Percentiles rank a stretch among this genome's conserved stretches.
phyloP scores from a whole-genome alignment of 805 yeast species.

The Metschnikowia lochheadii region DNA sequence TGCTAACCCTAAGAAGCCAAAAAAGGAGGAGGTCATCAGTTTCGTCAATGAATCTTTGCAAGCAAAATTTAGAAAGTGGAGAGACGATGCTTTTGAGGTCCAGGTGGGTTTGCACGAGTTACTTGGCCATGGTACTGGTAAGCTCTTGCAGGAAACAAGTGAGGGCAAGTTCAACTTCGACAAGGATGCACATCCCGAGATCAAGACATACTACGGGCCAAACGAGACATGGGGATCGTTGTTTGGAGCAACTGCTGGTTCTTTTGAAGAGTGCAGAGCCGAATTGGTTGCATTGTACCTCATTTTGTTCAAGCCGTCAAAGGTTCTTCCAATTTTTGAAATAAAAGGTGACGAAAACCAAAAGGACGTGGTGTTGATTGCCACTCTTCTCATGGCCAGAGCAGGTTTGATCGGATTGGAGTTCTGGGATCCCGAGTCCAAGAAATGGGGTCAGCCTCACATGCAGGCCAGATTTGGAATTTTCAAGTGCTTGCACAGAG shows the following conservation, averaged over 20 bases:
- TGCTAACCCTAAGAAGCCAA: constrained; percentile 60
- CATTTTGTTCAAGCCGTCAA: constrained; percentile 55
- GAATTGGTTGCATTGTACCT: constrained; percentile 84
- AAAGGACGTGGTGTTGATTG: constrained; percentile 59
- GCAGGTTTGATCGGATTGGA: constrained; percentile 83
- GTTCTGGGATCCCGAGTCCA: constrained; percentile 77
- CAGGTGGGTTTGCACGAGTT: constrained; percentile 93
- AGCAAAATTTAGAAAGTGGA: constrained; percentile 61
- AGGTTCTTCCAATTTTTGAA: constrained; percentile 71
- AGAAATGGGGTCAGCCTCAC: constrained; percentile 93
- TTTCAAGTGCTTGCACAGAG: constrained; percentile 65
- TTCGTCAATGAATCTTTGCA: constrained; percentile 54
- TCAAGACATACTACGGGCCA: constrained; percentile 64
- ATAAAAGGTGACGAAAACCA: constrained; percentile 54
- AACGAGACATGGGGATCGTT: constrained; percentile 91
- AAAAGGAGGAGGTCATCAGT: constrained; percentile 62
- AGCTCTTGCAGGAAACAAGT: constrained; percentile 54
- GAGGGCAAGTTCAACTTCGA: constrained; percentile 73
- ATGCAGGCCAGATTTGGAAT: constrained; percentile 91
- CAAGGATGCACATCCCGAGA: constrained; percentile 59
- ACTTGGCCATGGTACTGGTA: constrained; percentile 90
- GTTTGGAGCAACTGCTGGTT: constrained; percentile 78
- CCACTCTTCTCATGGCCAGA: constrained; percentile 78
- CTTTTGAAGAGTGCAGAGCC: constrained; percentile 91
- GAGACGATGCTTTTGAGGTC: constrained; percentile 82